Evolutionary conservation across 768 basidiomycete species (phyloP).

Genomic region (Coprinellus micaceus): DNA sequence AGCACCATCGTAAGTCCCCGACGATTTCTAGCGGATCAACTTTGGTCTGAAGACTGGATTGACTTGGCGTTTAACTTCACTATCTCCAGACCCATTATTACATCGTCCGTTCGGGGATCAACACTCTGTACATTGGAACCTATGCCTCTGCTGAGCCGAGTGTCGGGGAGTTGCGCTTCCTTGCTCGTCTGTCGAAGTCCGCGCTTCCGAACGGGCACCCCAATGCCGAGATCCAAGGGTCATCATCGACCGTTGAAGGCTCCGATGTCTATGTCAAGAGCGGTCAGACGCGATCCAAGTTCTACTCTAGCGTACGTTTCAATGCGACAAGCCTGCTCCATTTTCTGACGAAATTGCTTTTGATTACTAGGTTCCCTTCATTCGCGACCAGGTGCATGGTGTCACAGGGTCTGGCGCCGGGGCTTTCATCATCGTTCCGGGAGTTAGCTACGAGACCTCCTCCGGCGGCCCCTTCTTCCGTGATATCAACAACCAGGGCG

Average conservation of each 20-base stretch:
- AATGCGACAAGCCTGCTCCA: too few relatives aligned
- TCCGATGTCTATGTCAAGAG: conserved; percentile 42
- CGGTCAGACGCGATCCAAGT: conserved; percentile 47
- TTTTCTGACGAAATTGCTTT: too few relatives aligned
- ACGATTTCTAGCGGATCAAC: not conserved
- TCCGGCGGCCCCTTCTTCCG: conserved; percentile 51
- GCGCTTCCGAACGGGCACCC: conserved; percentile 37
- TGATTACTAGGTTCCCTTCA: conserved; percentile 48
- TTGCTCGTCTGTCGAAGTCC: conserved; percentile 42
- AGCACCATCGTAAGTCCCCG: conserved; percentile 36
- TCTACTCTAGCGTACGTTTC: conserved; percentile 42
- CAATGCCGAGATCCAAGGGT: conserved; percentile 37
- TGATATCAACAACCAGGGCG: conserved; percentile 47
- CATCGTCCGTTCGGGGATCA: conserved; percentile 39
- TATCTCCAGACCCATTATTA: conserved; percentile 41
- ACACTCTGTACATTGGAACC: conserved; percentile 45
- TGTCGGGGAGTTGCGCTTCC: conserved; percentile 47
- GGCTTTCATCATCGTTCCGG: conserved; percentile 43
- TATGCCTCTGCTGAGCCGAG: conserved; percentile 42
- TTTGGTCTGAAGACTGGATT: not conserved
- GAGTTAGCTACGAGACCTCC: conserved; percentile 41
- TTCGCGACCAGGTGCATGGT: conserved; percentile 48
- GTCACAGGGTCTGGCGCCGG: conserved; percentile 44
- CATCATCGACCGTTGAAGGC: conserved; percentile 41
- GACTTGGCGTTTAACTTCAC: too few relatives aligned